These are phyloP conservation scores for Blastobotrys robertii DNA, from an alignment of 805 yeast species.

Conservation along the genomic window DNA sequence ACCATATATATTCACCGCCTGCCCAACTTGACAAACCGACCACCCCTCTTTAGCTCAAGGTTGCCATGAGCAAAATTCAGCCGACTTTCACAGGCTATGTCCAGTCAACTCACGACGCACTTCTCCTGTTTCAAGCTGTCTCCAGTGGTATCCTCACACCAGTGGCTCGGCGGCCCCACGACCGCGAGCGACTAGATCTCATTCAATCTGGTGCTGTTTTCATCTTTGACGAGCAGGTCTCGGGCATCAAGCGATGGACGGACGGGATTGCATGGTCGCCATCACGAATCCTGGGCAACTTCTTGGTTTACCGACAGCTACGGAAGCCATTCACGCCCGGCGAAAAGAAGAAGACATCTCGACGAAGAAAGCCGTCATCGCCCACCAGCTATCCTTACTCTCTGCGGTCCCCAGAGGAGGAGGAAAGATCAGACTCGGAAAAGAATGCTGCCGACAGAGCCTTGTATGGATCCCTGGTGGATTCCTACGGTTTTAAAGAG, in stretches of 20 bases:
- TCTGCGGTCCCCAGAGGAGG: too few species aligned
- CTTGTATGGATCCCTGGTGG: constrained; percentile 47
- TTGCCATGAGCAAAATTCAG: constrained; percentile 10
- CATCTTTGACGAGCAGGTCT: constrained; percentile 71
- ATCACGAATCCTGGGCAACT: constrained; percentile 76
- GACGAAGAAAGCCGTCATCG: constrained; percentile 3
- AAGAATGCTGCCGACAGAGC: constrained; percentile 27
- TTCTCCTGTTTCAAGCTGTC: constrained; percentile 72
- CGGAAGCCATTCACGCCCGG: constrained; percentile 37
- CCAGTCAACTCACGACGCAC: constrained; percentile 74
- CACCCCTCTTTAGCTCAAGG: too few species aligned
- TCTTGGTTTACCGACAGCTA: constrained; percentile 70
- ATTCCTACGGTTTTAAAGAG: constrained; percentile 55
- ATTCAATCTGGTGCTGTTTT: constrained; percentile 74
- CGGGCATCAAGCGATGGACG: constrained; percentile 90
- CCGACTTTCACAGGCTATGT: constrained; percentile 72
- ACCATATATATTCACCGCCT: too few species aligned
- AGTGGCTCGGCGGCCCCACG: constrained; percentile 74
- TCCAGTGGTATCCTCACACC: constrained; percentile 48
- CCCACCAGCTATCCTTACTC: neutral
- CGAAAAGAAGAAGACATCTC: constrained; percentile 31
- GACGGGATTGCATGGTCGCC: constrained; percentile 96
- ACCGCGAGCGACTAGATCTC: constrained; percentile 54
- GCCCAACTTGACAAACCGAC: too few species aligned
- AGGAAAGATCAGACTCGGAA: too few species aligned